These are phyloP conservation scores for Bruguiera hainesii DNA, from an alignment of 441 rosid genomes.

Conservation along the genomic window DNA sequence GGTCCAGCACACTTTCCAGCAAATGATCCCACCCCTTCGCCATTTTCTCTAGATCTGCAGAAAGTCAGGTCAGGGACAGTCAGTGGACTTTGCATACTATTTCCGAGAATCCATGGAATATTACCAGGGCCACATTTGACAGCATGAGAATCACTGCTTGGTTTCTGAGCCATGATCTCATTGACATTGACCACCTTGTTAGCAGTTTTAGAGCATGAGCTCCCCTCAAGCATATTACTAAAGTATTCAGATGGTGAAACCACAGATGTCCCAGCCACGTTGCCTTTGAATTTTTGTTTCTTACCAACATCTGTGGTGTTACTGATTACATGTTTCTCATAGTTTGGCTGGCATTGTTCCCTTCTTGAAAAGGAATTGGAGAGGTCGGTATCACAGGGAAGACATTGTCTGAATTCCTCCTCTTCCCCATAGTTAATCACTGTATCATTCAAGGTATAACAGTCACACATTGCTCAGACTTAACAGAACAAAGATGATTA, in stretches of 20 bases:
- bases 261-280: constrained; percentile 14
- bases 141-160: constrained; percentile 28
- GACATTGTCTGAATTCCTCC: constrained; percentile 25
- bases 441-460: constrained; percentile 34
- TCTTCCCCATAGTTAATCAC: constrained; percentile 22
- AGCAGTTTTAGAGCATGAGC: constrained; percentile 16
- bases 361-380: constrained; percentile 21
- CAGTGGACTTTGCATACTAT: constrained; percentile 23
- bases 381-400: constrained; percentile 22
- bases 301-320: constrained; percentile 13
- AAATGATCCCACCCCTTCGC: constrained; percentile 26
- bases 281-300: constrained; percentile 18
- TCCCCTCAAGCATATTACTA: constrained; percentile 20
- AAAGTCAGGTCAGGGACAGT: constrained; percentile 27
- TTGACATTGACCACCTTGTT: constrained; percentile 9
- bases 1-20: constrained; percentile 20
- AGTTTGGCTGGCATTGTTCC: constrained; percentile 27
- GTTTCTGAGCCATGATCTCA: constrained; percentile 21
- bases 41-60: constrained; percentile 26
- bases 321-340: constrained; percentile 15
- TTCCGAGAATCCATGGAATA: constrained; percentile 21
- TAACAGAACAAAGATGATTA: constrained; percentile 8
- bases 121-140: constrained; percentile 18
- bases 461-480: constrained; percentile 14
- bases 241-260: constrained; percentile 19